Conservation (phyloP, 176 grass and related monocot species). For the Phoenix roebelenii region DNA sequence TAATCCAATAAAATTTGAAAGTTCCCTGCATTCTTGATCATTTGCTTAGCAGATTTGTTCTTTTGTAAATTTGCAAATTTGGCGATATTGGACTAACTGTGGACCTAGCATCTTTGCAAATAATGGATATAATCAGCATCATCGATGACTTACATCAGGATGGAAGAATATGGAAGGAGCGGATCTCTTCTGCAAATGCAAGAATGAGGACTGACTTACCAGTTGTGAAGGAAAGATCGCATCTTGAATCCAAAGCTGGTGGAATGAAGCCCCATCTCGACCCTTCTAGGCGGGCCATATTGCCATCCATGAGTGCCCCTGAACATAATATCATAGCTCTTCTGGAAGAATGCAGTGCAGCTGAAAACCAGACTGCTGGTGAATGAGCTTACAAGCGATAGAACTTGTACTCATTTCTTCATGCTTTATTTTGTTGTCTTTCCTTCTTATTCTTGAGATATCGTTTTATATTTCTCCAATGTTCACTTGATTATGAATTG, state of each 20-base stretch:
- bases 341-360: constrained; percentile 49
- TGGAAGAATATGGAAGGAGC: constrained; percentile 83
- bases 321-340: constrained; percentile 50
- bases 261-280: constrained; percentile 27
- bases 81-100: too few relatives aligned
- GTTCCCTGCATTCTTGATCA: too few relatives aligned
- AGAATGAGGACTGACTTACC: constrained; percentile 56
- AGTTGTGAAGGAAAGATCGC: constrained; percentile 67
- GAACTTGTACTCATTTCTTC: neutral
- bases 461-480: too few relatives aligned
- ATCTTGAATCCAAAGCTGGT: constrained; percentile 44
- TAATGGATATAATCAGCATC: neutral
- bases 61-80: too few relatives aligned
- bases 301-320: constrained; percentile 53
- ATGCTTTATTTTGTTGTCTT: too few relatives aligned
- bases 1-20: too few relatives aligned
- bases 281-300: constrained; percentile 40
- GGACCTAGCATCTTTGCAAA: too few relatives aligned
- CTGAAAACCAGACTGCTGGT: constrained; percentile 9
- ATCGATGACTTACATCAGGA: constrained; percentile 45
- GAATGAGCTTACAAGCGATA: constrained; percentile 26
- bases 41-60: too few relatives aligned
- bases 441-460: too few relatives aligned
- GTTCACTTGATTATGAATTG: too few relatives aligned
- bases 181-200: constrained; percentile 43